Conservation (phyloP, 2,329 filamentous ascomycete species). For the Verticillium dahliae region DNA sequence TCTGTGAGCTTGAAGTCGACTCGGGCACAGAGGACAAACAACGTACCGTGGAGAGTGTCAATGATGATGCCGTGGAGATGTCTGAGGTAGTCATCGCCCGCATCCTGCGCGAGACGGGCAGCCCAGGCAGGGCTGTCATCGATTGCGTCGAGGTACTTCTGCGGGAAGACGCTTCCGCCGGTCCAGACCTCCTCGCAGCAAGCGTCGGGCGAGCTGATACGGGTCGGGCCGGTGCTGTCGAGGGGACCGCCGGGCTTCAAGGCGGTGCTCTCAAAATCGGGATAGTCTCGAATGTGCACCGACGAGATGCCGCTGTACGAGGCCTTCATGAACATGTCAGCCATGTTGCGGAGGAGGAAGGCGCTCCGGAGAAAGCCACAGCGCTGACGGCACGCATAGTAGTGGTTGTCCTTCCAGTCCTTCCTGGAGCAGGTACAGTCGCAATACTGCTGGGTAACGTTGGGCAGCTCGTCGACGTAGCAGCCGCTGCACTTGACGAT, state of each 20-base stretch:
- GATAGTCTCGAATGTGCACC: not conserved
- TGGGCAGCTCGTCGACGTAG: not conserved
- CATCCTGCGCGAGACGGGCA: slow-evolving; percentile 4
- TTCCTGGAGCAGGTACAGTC: slow-evolving; percentile 3
- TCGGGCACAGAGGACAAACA: not conserved
- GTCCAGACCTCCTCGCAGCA: not conserved
- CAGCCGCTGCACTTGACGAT: slow-evolving; percentile 5
- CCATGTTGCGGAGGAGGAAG: slow-evolving; percentile 1
- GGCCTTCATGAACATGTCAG: slow-evolving; percentile 2
- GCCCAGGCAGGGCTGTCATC: not conserved
- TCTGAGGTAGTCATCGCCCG: slow-evolving; percentile 6
- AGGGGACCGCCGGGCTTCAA: not conserved
- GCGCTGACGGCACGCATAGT: slow-evolving; percentile 4
- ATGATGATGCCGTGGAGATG: slow-evolving; percentile 6
- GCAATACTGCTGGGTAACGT: slow-evolving; percentile 7
- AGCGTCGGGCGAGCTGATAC: not conserved
- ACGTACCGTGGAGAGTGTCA: slow-evolving; percentile 3
- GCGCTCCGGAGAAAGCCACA: slow-evolving; percentile 7
- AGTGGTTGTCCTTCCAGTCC: slow-evolving; percentile 7
- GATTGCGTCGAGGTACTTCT: not conserved
- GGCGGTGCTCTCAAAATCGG: not conserved
- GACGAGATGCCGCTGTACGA: slow-evolving; percentile 3
- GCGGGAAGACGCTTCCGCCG: not conserved
- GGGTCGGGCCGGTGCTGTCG: not conserved
- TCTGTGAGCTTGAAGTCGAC: not conserved